These are phyloP conservation scores for Parathielavia hyrcaniae DNA, from an alignment of 495 filamentous ascomycete species.

Conservation along the genomic window DNA sequence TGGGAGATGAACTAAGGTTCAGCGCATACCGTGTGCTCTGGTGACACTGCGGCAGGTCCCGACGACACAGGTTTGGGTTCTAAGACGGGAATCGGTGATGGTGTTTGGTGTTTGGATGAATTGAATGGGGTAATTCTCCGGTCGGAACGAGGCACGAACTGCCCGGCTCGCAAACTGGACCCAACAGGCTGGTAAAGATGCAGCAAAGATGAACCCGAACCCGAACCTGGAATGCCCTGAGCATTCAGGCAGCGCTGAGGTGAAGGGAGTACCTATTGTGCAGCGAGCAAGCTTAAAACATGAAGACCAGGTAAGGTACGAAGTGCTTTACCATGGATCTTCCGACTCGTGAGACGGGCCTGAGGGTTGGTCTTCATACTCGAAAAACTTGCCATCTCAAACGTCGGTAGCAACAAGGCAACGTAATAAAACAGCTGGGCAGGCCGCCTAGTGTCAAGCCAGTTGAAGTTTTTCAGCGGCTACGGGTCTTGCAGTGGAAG, in stretches of 20 bases:
- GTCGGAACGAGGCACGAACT: neutral
- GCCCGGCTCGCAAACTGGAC: too few relatives aligned
- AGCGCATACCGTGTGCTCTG: conserved; percentile 7
- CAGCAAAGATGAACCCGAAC: too few relatives aligned
- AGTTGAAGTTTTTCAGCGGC: neutral
- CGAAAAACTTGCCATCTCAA: neutral
- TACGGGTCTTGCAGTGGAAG: neutral
- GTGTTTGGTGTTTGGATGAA: conserved; percentile 4
- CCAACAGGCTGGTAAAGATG: too few relatives aligned
- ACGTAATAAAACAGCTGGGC: neutral
- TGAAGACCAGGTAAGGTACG: too few relatives aligned
- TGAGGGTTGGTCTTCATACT: too few relatives aligned
- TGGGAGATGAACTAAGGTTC: conserved; percentile 9
- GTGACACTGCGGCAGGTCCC: conserved; percentile 8
- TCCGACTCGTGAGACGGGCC: too few relatives aligned
- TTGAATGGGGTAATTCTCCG: neutral
- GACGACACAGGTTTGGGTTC: neutral
- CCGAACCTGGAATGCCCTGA: too few relatives aligned
- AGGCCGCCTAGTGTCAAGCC: too few relatives aligned
- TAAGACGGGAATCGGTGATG: neutral
- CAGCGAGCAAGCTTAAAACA: too few relatives aligned
- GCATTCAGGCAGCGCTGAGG: too few relatives aligned
- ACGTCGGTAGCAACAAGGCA: neutral
- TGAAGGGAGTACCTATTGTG: too few relatives aligned
- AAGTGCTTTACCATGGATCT: neutral